phyloP scores from a whole-genome alignment of 768 basidiomycete genomes.

The Russula compacta region DNA sequence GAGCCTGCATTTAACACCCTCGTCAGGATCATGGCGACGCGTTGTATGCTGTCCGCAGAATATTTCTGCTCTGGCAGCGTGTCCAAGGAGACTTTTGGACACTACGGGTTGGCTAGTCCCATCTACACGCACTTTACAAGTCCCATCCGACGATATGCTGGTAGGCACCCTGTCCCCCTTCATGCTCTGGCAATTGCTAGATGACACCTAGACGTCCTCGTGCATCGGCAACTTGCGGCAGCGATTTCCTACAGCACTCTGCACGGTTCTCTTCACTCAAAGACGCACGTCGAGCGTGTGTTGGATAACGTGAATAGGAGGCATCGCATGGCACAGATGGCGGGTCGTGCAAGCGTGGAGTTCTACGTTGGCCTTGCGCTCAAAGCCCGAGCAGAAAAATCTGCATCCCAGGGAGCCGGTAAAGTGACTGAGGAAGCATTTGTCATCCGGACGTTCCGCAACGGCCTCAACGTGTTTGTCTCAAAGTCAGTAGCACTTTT shows the following conservation, averaged over 20 bases:
- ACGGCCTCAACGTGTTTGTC: constrained; percentile 95
- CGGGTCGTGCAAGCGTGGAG: constrained; percentile 90
- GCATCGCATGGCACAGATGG: constrained; percentile 97
- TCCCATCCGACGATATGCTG: constrained; percentile 93
- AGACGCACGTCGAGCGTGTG: constrained; percentile 77
- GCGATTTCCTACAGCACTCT: constrained; percentile 78
- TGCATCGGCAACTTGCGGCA: constrained; percentile 86
- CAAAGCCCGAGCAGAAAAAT: constrained; percentile 50
- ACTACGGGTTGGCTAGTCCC: constrained; percentile 93
- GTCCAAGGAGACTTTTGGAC: constrained; percentile 83
- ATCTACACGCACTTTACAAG: constrained; percentile 99
- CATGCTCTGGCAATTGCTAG: neutral
- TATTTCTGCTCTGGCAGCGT: constrained; percentile 97
- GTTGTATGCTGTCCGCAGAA: constrained; percentile 97
- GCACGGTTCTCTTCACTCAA: constrained; percentile 82
- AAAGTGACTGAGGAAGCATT: constrained; percentile 75
- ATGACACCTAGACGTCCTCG: constrained; percentile 64
- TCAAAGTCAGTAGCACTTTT: constrained; percentile 54
- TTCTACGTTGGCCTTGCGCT: constrained; percentile 94
- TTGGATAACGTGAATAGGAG: constrained; percentile 82
- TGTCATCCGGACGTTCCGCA: constrained; percentile 89
- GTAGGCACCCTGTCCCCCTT: constrained; percentile 31
- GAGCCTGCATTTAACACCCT: constrained; percentile 94
- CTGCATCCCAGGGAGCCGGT: constrained; percentile 21
- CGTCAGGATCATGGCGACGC: constrained; percentile 97